Base-by-base conservation (phyloP, 306 rosid genomes). In the Benincasa hispida region DNA sequence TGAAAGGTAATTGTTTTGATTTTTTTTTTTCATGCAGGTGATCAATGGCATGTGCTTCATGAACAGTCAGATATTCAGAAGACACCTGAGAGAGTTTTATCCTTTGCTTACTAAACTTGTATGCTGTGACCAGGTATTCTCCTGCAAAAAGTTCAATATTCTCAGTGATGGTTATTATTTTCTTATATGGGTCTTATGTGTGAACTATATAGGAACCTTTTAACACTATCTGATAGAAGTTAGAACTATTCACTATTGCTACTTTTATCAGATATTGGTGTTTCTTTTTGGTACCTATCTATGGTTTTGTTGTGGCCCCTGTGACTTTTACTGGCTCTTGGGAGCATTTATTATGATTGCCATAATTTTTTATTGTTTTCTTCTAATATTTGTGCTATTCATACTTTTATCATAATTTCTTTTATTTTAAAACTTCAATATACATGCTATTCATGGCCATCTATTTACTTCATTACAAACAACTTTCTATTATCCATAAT, bases 51-150 rank as follows among this genome's bases (percentile, higher is more conserved):
- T 95, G 99, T 82, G 96, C 85, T 86, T 70, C 79, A 95, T 95
- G 96, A 95, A 92, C 89, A 85, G 67, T 85, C 86, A 82, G 85
- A 86, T 95, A 78, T 95, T 95, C 88, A 86, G 88, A 85, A 91
- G 93, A 83, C 96, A 95, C 84, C 80, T 95, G 45, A 89, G 98
- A 79, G 96, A 95, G 70, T 85, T 95, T 82, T 95, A 95, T 82
- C 99, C 99, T 65, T 81, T 90, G 91, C 92, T 95, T 69, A 95
- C 98, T 41, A 92, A 86, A 77, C 98, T 95, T 76, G 91, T 95
- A 50, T 92, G 98, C 87, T 95, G 98, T 35, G 98, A 95, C 79
- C 99, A 95, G 98, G 99, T 95, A 86, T 76, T 80, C 80, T 82
- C 74, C 72, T 81, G 74, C 72, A 24, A 17, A 28, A 54, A 9